Evolutionary conservation across 116 monocot species (phyloP).

Genomic region (Cymodocea nodosa): DNA sequence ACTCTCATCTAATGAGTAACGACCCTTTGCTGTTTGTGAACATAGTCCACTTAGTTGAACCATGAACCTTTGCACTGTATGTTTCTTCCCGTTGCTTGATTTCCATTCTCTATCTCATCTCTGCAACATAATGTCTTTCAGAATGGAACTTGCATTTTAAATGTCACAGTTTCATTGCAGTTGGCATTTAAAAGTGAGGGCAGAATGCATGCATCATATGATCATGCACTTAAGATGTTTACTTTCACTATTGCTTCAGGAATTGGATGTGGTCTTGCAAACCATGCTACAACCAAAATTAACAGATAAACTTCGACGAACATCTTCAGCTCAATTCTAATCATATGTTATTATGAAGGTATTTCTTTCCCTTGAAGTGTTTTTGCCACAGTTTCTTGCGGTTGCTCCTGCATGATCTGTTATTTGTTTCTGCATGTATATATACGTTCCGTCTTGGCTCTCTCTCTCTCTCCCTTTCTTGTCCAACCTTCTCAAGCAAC

Average conservation of each 20-base stretch:
- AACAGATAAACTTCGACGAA: slow-evolving; percentile 55
- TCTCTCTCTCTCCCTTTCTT: too few relatives aligned
- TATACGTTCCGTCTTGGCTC: too few relatives aligned
- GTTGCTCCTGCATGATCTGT: neutral
- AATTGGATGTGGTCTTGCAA: slow-evolving; percentile 28
- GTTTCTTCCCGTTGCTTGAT: too few relatives aligned
- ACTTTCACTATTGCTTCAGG: slow-evolving; percentile 20
- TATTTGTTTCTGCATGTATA: neutral
- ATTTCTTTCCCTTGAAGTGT: neutral
- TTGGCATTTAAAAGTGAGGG: neutral
- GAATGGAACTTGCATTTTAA: too few relatives aligned
- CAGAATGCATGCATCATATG: neutral
- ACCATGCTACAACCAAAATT: slow-evolving; percentile 29
- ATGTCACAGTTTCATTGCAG: too few relatives aligned
- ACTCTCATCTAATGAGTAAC: too few relatives aligned
- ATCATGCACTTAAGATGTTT: neutral
- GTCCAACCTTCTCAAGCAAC: too few relatives aligned
- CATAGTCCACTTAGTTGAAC: too few relatives aligned
- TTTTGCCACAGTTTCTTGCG: neutral
- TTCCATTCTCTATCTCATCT: too few relatives aligned
- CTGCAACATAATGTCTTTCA: neutral
- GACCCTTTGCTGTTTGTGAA: too few relatives aligned
- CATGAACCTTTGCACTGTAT: too few relatives aligned
- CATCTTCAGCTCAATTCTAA: slow-evolving; percentile 50
- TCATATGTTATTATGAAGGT: too few relatives aligned